Evolutionary conservation across 2,329 filamentous ascomycete genomes (phyloP).

Genomic region (Colletotrichum somersetense): DNA sequence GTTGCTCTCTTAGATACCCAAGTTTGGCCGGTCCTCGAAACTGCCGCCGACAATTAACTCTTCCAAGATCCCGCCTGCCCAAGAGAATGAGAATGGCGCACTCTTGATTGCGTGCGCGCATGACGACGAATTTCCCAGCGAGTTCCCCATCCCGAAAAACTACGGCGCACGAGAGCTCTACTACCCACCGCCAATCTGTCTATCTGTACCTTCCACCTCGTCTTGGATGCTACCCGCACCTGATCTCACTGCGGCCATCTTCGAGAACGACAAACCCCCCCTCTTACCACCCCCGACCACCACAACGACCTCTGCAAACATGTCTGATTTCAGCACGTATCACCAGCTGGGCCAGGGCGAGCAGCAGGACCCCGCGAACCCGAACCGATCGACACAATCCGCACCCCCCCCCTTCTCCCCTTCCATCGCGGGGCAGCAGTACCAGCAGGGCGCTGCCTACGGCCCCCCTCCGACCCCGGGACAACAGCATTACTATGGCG

Average conservation of each 20-base stretch:
- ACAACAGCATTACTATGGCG: slow-evolving; percentile 58
- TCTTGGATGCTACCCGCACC: slow-evolving; percentile 24
- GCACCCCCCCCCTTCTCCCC: slow-evolving; percentile 68
- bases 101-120: slow-evolving; percentile 35
- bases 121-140: slow-evolving; percentile 11
- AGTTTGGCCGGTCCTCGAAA: slow-evolving; percentile 23
- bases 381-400: slow-evolving; percentile 63
- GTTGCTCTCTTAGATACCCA: slow-evolving; percentile 10
- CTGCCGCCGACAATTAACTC: neutral
- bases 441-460: slow-evolving; percentile 61
- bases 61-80: neutral
- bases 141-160: neutral
- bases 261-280: neutral
- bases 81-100: slow-evolving; percentile 34
- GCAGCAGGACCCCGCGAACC: slow-evolving; percentile 67
- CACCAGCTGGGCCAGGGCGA: slow-evolving; percentile 69
- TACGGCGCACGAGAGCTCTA: slow-evolving; percentile 30
- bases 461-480: slow-evolving; percentile 53
- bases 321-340: slow-evolving; percentile 69
- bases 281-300: neutral
- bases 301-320: slow-evolving; percentile 47
- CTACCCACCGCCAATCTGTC: neutral
- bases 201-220: neutral
- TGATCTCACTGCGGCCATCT: neutral
- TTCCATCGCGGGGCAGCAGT: slow-evolving; percentile 65